phyloP scores from a whole-genome alignment of 2,329 filamentous ascomycete genomes.

The Colletotrichum sp. region DNA sequence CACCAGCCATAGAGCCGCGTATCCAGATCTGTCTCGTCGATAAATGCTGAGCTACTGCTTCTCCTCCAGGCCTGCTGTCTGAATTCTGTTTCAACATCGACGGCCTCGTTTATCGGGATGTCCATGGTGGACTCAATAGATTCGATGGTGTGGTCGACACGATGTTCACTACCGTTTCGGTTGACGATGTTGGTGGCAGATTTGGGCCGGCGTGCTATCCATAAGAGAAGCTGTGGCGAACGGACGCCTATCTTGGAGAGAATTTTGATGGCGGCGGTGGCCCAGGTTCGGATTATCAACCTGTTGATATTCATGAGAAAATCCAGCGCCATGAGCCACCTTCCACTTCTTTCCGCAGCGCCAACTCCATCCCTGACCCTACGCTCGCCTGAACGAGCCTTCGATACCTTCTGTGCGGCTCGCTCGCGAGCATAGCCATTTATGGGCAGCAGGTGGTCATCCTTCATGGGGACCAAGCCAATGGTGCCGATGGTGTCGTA shows the following conservation, averaged over 20 bases:
- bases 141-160: background rate
- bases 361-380: slow-evolving; percentile 72
- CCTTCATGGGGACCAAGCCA: slow-evolving; percentile 59
- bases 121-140: slow-evolving; percentile 40
- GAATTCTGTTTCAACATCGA: slow-evolving; percentile 84
- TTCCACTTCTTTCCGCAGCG: slow-evolving; percentile 76
- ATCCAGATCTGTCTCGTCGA: slow-evolving; percentile 72
- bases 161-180: background rate
- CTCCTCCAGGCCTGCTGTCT: slow-evolving; percentile 61
- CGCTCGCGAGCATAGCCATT: slow-evolving; percentile 75
- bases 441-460: slow-evolving; percentile 43
- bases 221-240: slow-evolving; percentile 68
- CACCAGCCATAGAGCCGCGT: slow-evolving; percentile 83
- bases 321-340: slow-evolving; percentile 78
- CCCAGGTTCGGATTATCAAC: slow-evolving; percentile 64
- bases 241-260: slow-evolving; percentile 66
- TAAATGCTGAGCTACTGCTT: slow-evolving; percentile 36
- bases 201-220: slow-evolving; percentile 48
- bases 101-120: slow-evolving; percentile 64
- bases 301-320: slow-evolving; percentile 78
- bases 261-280: slow-evolving; percentile 56
- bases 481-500: slow-evolving; percentile 61
- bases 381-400: slow-evolving; percentile 49
- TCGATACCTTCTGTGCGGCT: slow-evolving; percentile 63
- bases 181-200: slow-evolving; percentile 18